A percentile compares a stretch with the other conserved stretches of the same genome.
These are phyloP conservation scores for Pseudogymnoascus verrucosus DNA, from an alignment of 2,329 filamentous ascomycete species.

Conservation along the genomic window DNA sequence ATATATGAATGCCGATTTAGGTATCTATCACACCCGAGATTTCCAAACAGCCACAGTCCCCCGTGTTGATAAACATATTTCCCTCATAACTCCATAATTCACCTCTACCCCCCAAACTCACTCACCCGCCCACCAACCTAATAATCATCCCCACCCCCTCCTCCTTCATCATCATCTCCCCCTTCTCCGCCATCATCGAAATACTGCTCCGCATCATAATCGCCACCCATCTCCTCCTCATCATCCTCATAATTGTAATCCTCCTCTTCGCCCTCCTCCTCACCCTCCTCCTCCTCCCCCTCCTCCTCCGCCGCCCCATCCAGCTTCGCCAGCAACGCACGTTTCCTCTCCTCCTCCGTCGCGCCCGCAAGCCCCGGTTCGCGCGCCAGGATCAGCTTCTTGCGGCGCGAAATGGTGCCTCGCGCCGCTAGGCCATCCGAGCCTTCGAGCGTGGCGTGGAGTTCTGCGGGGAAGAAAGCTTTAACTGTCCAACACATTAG, in stretches of 20 bases:
- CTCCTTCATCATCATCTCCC: conserved; percentile 46
- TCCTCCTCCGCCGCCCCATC: conserved; percentile 31
- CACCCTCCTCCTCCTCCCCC: conserved; percentile 33
- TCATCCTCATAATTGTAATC: conserved; percentile 54
- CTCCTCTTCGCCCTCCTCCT: conserved; percentile 32
- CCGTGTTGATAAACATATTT: neutral
- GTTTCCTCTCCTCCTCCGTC: conserved; percentile 24
- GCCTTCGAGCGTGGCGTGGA: conserved; percentile 45
- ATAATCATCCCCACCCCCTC: conserved; percentile 42
- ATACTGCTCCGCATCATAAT: conserved; percentile 59
- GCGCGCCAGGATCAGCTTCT: conserved; percentile 24
- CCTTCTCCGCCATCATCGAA: conserved; percentile 51
- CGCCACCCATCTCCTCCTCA: conserved; percentile 49
- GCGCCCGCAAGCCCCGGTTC: conserved; percentile 10
- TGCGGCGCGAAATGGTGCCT: conserved; percentile 20
- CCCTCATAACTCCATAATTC: neutral
- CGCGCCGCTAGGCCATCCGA: conserved; percentile 20
- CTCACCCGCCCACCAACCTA: conserved; percentile 18
- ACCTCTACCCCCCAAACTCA: neutral
- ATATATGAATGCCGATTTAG: neutral
- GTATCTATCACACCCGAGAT: neutral
- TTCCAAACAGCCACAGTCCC: neutral
- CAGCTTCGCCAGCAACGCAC: conserved; percentile 24
- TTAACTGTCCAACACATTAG: conserved; percentile 34
- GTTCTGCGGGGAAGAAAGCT: conserved; percentile 50